Evolutionary conservation across 1,284 basidiomycete species (phyloP).

Genomic region (Moniliophthora roreri): DNA sequence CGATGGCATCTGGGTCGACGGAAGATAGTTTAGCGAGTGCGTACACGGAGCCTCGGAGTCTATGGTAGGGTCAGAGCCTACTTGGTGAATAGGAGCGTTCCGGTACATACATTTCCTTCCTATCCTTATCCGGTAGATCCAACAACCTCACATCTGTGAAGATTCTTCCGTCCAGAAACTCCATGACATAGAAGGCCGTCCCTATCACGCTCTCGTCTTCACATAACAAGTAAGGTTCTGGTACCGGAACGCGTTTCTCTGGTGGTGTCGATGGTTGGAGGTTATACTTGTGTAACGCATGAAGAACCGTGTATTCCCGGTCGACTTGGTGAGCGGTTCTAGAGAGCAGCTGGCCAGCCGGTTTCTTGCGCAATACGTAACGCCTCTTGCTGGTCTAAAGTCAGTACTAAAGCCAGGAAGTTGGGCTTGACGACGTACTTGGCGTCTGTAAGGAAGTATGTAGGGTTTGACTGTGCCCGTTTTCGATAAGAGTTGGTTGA

Average conservation of each 20-base stretch:
- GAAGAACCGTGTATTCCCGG: slow-evolving; percentile 84
- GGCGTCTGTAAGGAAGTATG: slow-evolving; percentile 85
- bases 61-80: slow-evolving; percentile 61
- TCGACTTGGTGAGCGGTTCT: slow-evolving; percentile 94
- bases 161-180: slow-evolving; percentile 90
- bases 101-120: slow-evolving; percentile 65
- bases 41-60: slow-evolving; percentile 45
- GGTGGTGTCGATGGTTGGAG: slow-evolving; percentile 47
- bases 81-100: neutral
- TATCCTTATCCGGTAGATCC: slow-evolving; percentile 56
- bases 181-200: slow-evolving; percentile 95
- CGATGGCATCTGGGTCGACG: slow-evolving; percentile 67
- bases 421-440: slow-evolving; percentile 38
- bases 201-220: slow-evolving; percentile 79
- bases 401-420: neutral
- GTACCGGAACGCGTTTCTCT: slow-evolving; percentile 74
- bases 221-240: slow-evolving; percentile 83
- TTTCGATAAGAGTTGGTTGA: slow-evolving; percentile 7
- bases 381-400: slow-evolving; percentile 45
- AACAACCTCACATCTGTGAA: slow-evolving; percentile 86
- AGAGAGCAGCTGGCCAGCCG: slow-evolving; percentile 84
- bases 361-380: slow-evolving; percentile 93
- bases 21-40: slow-evolving; percentile 77
- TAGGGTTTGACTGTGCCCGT: slow-evolving; percentile 81
- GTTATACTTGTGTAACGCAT: slow-evolving; percentile 77